Conservation (phyloP, 257 asterid genomes). For the Ilex aquifolium region DNA sequence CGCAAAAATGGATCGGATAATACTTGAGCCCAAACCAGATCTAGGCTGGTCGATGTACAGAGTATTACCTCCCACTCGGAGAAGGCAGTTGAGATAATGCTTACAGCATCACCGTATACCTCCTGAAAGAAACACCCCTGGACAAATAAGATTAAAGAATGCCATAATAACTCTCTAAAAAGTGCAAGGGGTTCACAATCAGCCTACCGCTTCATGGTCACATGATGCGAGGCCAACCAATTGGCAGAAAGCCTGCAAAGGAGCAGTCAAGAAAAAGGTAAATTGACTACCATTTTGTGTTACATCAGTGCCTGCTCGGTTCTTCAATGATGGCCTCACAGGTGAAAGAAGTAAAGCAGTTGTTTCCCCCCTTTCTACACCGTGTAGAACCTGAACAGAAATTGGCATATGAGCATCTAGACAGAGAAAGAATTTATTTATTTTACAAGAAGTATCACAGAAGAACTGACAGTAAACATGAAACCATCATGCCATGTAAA, state of each 20-base stretch:
- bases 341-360: constrained; percentile 88
- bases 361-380: constrained; percentile 90
- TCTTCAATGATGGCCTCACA: constrained; percentile 65
- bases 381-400: constrained; percentile 70
- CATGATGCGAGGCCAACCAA: constrained; percentile 56
- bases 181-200: background rate
- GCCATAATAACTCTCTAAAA: background rate
- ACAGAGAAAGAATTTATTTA: background rate
- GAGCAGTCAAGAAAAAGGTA: constrained; percentile 86
- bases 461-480: background rate
- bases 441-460: background rate
- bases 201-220: constrained; percentile 51
- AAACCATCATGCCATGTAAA: background rate
- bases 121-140: constrained; percentile 43
- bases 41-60: constrained; percentile 68
- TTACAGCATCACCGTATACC: constrained; percentile 36
- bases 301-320: constrained; percentile 34
- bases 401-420: constrained; percentile 22
- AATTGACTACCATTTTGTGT: constrained; percentile 79
- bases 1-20: constrained; percentile 79
- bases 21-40: constrained; percentile 94
- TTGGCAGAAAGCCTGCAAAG: constrained; percentile 86
- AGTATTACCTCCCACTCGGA: constrained; percentile 90
- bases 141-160: constrained; percentile 7
- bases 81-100: constrained; percentile 63